Evolutionary conservation across 768 basidiomycete genomes (phyloP), one percentile per base, ranked within the genome.

Genomic region (Leccinum longicurvipes): DNA sequence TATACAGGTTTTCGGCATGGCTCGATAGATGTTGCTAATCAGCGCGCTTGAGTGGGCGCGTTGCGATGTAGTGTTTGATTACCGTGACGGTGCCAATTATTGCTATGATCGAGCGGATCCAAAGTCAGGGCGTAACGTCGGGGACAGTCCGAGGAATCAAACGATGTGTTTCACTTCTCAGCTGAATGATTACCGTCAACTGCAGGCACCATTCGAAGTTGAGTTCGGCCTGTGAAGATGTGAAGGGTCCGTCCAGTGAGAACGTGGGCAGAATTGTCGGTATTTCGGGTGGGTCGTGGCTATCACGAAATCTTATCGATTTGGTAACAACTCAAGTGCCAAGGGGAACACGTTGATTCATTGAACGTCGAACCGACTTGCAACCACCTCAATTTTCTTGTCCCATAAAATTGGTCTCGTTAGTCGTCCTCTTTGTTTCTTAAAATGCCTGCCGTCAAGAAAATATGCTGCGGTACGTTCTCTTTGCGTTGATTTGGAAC

Each of bases 381-480:
- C 39, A 3, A 41, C 9, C 19, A 19, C 39, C 39, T 41, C 39
- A 41, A 19, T 2, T 24, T n/a, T 28, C 27, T 45, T 24, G 10
- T 28, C 15, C 34, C 29, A 11, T 50, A 50, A 46, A 29, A n/a
- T 36, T 36, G 36, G 3, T 36, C 2, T 36, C 17, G 4, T 41
- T 41, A 11, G 19, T 41, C 19, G 36, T 9, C 11, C 11, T n/a
- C 1, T 41, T 36, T n/a, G 9, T 36, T 9, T 17, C 21, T 45
- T 1, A 45, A 45, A 19, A 70, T 70, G 71, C 57, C 85, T 59
- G 77, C 79, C 60, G 87, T 93, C 63, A 80, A 81, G 60, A 92
- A 86, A 69, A 89, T 93, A 62, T 93, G 91, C 77, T 93, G 91
- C 78, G 90, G 91, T 93, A 67, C 72, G 90, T 84, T 53, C 55